Base-by-base conservation (phyloP, 352 stramenopile genomes). In the Phytophthora fragariae region DNA sequence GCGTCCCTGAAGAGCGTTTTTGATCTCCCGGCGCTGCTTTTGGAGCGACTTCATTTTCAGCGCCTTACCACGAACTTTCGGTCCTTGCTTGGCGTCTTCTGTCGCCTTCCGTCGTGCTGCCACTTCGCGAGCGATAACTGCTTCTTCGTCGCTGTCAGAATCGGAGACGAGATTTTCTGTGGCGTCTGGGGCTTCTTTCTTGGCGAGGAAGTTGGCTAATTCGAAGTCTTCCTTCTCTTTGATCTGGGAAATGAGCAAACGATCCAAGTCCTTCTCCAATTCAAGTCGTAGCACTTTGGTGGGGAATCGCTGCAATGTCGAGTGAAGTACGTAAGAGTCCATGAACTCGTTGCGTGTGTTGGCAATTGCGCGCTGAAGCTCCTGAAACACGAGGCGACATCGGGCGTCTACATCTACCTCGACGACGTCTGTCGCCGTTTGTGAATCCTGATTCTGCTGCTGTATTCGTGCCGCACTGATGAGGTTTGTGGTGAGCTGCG, bases 251-350 rank as follows among this genome's bases (percentile, higher is more conserved):
- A 91, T 82, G 7, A 99, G 72, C 47, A 98, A 65, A 5, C 89
- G 79, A 79, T 98, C 94, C 9, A 99, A 82, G 54, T 98, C 94
- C 21, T 94, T 92, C 54, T 98, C 93, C 5, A 99, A 83, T 61
- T 99, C 94, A 7, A 93, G 64, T 0, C 92, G 78, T 5, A 99
- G 73, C 15, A 97, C 91, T 58, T 90, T 92, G 1, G 93, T 97
- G 2, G 92, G 89, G 65, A 98, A 98, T 7, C 90, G 86, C 81
- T 99, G 95, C 15, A 92, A 64, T 19, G 90, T 93, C 57, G 86
- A 92, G 70, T 99, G 94, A 1, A 99, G 77, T 15, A 97, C 86
- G 19, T 75, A 77, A 29, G 92, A 98, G 62, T 98, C 92, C 83
- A 98, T 98, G 50, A 88, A 97, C 55, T 93, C 84, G 62, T 96